A percentile compares a stretch with the other conserved stretches of the same genome.
These are phyloP conservation scores for Alternaria solani DNA, from an alignment of 2,329 filamentous ascomycete species.

Conservation along the genomic window DNA sequence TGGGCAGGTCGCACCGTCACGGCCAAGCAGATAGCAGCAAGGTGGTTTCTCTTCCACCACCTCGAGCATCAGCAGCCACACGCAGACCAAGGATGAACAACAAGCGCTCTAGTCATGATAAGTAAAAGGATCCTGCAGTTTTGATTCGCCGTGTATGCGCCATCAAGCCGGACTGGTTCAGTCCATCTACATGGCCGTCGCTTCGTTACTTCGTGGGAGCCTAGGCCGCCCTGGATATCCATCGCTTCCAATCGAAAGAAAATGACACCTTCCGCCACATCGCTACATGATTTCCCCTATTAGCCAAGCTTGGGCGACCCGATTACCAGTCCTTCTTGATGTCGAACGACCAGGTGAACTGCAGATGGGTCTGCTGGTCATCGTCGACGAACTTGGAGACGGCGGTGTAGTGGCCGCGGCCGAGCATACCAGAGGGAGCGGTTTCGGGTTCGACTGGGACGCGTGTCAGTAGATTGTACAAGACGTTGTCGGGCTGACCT, in stretches of 20 bases:
- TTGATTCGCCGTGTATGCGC: constrained; percentile 13
- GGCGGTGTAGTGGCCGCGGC: constrained; percentile 88
- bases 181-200: constrained; percentile 28
- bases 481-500: constrained; percentile 51
- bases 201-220: constrained; percentile 33
- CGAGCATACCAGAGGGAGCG: constrained; percentile 88
- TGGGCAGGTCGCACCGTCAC: constrained; percentile 61
- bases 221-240: constrained; percentile 25
- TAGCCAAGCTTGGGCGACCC: neutral
- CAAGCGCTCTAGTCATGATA: constrained; percentile 1
- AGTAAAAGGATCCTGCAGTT: constrained; percentile 16
- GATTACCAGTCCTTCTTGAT: constrained; percentile 93
- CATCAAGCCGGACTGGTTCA: constrained; percentile 17
- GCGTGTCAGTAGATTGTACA: constrained; percentile 18
- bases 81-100: constrained; percentile 16
- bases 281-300: constrained; percentile 10
- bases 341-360: constrained; percentile 96
- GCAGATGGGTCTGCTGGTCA: constrained; percentile 86
- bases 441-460: constrained; percentile 83
- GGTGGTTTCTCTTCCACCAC: constrained; percentile 53
- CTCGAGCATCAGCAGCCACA: constrained; percentile 15
- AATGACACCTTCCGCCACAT: constrained; percentile 17
- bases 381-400: constrained; percentile 93
- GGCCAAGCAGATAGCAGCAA: constrained; percentile 52
- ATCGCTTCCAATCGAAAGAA: constrained; percentile 19